These are phyloP conservation scores for Candida palmyrensis DNA, from an alignment of 805 yeast genomes.

Conservation along the genomic window DNA sequence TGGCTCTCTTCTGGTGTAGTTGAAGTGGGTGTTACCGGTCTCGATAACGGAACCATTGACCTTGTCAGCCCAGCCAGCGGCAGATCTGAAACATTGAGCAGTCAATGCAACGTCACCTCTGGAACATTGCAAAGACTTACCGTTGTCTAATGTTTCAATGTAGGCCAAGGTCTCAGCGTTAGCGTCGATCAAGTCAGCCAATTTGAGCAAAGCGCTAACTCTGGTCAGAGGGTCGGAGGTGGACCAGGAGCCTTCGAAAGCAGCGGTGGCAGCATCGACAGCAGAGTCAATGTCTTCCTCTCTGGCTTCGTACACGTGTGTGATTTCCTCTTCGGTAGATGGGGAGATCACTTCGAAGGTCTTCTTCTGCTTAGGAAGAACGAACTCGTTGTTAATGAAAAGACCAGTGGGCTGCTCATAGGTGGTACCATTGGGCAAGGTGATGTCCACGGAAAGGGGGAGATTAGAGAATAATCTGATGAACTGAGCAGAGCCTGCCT, in stretches of 20 bases:
- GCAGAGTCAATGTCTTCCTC: constrained; percentile 80
- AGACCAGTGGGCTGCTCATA: constrained; percentile 84
- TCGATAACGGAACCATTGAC: constrained; percentile 70
- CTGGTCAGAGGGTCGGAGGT: constrained; percentile 63
- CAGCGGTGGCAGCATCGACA: constrained; percentile 77
- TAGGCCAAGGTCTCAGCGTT: constrained; percentile 68
- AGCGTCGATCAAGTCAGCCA: constrained; percentile 74
- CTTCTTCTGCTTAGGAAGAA: constrained; percentile 49
- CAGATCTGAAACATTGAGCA: constrained; percentile 67
- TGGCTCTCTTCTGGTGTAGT: constrained; percentile 82
- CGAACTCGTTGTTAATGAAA: constrained; percentile 83
- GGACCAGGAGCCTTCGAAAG: constrained; percentile 70
- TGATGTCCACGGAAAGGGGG: constrained; percentile 41
- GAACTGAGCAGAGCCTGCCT: constrained; percentile 2
- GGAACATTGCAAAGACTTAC: constrained; percentile 71
- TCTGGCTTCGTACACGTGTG: constrained; percentile 68
- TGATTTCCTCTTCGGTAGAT: constrained; percentile 64
- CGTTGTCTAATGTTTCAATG: constrained; percentile 85
- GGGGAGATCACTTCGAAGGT: constrained; percentile 63
- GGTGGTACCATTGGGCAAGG: constrained; percentile 65
- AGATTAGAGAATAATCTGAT: constrained; percentile 22
- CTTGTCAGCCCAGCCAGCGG: constrained; percentile 93
- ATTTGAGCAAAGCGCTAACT: constrained; percentile 55
- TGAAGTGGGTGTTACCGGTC: constrained; percentile 69
- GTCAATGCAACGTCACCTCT: constrained; percentile 72